These are phyloP conservation scores for Oemleria cerasiformis DNA, from an alignment of 306 rosid genomes.

Conservation along the genomic window DNA sequence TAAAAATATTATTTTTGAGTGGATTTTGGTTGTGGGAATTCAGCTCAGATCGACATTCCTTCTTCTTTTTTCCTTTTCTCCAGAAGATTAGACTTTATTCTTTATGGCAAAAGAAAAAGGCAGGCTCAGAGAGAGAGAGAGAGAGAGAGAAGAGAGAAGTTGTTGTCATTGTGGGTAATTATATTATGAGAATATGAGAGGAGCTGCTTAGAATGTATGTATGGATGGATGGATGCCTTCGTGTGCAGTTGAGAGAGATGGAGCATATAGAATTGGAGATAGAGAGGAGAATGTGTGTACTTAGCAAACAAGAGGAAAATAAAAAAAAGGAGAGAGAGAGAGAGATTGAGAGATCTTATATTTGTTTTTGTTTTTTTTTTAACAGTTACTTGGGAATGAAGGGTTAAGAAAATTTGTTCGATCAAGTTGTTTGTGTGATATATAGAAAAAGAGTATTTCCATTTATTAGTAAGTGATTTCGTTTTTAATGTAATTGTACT, in stretches of 20 bases:
- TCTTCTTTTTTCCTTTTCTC: constrained; percentile 14
- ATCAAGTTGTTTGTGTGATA: not conserved
- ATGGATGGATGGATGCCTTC: not conserved
- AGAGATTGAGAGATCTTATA: constrained; percentile 7
- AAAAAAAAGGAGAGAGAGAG: constrained; percentile 3
- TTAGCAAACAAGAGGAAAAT: not conserved
- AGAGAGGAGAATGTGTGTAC: not conserved
- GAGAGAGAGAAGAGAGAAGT: constrained; percentile 12
- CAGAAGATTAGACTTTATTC: constrained; percentile 34
- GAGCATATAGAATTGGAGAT: constrained; percentile 2
- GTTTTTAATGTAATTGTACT: too few relatives aligned
- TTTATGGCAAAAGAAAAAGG: constrained; percentile 26
- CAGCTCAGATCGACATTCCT: constrained; percentile 43
- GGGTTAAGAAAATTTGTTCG: not conserved
- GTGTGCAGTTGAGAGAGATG: constrained; percentile 7
- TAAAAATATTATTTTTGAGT: not conserved
- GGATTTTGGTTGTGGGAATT: not conserved
- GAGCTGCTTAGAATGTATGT: constrained; percentile 14
- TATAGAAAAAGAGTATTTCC: too few relatives aligned
- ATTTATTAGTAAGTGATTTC: too few relatives aligned
- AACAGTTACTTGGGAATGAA: not conserved
- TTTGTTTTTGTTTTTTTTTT: constrained; percentile 14
- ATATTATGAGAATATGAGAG: not conserved
- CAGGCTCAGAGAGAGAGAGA: constrained; percentile 7
- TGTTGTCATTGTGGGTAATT: constrained; percentile 22